These are phyloP conservation scores for Crucibulum cyathiforme DNA, from an alignment of 1,284 basidiomycete species.

Conservation along the genomic window DNA sequence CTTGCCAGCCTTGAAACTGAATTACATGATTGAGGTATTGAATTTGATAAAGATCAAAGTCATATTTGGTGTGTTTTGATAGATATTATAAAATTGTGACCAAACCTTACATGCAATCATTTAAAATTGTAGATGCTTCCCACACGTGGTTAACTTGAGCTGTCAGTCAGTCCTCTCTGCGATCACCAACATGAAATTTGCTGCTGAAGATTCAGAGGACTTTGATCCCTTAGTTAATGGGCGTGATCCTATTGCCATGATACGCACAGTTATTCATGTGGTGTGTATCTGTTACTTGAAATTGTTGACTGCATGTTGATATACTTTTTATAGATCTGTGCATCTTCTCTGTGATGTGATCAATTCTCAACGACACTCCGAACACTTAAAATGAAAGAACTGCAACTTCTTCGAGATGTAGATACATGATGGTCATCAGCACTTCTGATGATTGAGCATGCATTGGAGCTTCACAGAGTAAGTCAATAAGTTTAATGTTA, in stretches of 20 bases:
- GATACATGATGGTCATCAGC: constrained; percentile 46
- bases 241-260: constrained; percentile 15
- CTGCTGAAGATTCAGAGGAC: constrained; percentile 5
- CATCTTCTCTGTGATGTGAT: constrained; percentile 28
- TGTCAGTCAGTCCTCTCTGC: constrained; percentile 33
- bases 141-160: constrained; percentile 43
- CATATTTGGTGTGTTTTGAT: constrained; percentile 17
- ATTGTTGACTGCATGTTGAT: not conserved
- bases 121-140: constrained; percentile 38
- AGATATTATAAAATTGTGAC: not conserved
- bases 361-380: constrained; percentile 17
- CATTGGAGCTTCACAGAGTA: constrained; percentile 17
- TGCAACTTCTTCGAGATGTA: constrained; percentile 35
- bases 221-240: constrained; percentile 4
- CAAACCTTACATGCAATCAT: constrained; percentile 1
- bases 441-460: constrained; percentile 41
- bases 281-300: not conserved
- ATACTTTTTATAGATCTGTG: constrained; percentile 22
- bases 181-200: constrained; percentile 25
- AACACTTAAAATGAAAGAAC: constrained; percentile 1
- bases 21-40: constrained; percentile 12
- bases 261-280: constrained; percentile 17
- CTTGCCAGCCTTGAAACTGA: constrained; percentile 18
- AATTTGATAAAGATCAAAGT: constrained; percentile 13
- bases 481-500: not conserved